phyloP scores from a whole-genome alignment of 2,329 filamentous ascomycete species.

The Trichoderma gracile region DNA sequence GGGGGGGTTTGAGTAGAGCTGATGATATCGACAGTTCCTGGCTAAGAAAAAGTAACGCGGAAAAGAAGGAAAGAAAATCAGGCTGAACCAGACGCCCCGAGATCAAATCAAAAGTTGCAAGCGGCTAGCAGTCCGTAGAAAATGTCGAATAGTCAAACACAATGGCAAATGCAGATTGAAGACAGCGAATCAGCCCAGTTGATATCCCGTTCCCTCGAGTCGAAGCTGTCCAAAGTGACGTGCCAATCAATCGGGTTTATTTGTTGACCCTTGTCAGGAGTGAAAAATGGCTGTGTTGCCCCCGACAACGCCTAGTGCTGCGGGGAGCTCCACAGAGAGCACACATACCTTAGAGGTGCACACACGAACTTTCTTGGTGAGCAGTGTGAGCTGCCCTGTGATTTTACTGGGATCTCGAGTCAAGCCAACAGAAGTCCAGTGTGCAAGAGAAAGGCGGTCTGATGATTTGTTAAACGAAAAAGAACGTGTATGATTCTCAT shows the following conservation, averaged over 20 bases:
- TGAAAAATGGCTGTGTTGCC: constrained; percentile 10
- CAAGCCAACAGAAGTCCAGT: background rate
- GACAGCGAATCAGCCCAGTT: constrained; percentile 24
- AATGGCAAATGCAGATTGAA: constrained; percentile 27
- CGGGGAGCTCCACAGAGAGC: background rate
- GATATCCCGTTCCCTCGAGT: constrained; percentile 7
- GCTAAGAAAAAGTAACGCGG: background rate
- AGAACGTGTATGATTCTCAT: background rate
- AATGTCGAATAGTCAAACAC: constrained; percentile 29
- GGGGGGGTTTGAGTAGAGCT: constrained; percentile 13
- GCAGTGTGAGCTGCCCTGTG: constrained; percentile 10
- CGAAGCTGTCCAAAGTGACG: constrained; percentile 38
- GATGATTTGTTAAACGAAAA: background rate
- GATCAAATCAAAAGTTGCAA: background rate
- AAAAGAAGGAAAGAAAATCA: background rate
- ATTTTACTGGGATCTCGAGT: background rate
- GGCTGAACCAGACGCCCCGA: constrained; percentile 12
- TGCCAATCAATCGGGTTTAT: constrained; percentile 25
- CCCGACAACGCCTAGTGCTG: constrained; percentile 19
- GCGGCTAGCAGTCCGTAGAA: background rate
- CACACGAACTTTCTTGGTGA: too few relatives aligned
- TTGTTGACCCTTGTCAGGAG: constrained; percentile 25
- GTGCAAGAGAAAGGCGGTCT: constrained; percentile 10
- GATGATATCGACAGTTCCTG: too few relatives aligned
- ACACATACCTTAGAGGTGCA: too few relatives aligned